A percentile compares a stretch with the other conserved stretches of the same genome.
Evolutionary conservation across 805 yeast species (phyloP).

Genomic region (Kazachstania taianensis): DNA sequence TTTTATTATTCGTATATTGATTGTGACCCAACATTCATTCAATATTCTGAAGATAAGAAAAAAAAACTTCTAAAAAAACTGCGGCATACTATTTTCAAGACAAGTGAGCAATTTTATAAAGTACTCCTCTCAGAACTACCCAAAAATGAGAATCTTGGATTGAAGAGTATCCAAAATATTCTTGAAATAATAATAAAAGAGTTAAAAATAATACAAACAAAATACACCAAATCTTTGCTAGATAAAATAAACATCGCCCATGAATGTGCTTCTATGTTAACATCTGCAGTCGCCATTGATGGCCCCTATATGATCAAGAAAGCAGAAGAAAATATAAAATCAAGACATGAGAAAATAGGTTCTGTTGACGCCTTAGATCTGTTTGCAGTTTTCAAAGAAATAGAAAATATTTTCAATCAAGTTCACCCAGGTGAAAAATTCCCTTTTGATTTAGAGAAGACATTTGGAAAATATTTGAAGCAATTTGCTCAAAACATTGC

Average conservation of each 20-base stretch:
- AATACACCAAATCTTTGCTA: conserved; percentile 51
- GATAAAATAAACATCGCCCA: conserved; percentile 45
- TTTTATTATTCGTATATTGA: conserved; percentile 43
- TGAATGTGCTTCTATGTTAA: conserved; percentile 39
- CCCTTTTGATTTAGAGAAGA: conserved; percentile 45
- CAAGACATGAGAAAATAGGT: conserved; percentile 27
- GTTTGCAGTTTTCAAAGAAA: conserved; percentile 42
- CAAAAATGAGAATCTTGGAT: conserved; percentile 41
- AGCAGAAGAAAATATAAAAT: conserved; percentile 32
- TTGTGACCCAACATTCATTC: conserved; percentile 30
- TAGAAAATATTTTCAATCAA: conserved; percentile 43
- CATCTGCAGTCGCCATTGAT: conserved; percentile 45
- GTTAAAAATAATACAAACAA: conserved; percentile 44
- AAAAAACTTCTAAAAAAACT: conserved; percentile 32
- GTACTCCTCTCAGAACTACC: conserved; percentile 44
- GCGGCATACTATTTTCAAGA: conserved; percentile 28
- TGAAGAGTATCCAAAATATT: conserved; percentile 46
- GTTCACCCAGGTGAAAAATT: conserved; percentile 36
- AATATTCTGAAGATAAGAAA: conserved; percentile 21
- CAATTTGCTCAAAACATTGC: conserved; percentile 37
- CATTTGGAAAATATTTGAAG: conserved; percentile 40
- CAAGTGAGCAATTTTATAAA: conserved; percentile 38
- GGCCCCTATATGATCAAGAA: conserved; percentile 41
- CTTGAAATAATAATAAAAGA: conserved; percentile 43
- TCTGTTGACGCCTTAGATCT: conserved; percentile 50